Base-by-base conservation (phyloP, 768 basidiomycete genomes). In the Pulveroboletus ravenelii region DNA sequence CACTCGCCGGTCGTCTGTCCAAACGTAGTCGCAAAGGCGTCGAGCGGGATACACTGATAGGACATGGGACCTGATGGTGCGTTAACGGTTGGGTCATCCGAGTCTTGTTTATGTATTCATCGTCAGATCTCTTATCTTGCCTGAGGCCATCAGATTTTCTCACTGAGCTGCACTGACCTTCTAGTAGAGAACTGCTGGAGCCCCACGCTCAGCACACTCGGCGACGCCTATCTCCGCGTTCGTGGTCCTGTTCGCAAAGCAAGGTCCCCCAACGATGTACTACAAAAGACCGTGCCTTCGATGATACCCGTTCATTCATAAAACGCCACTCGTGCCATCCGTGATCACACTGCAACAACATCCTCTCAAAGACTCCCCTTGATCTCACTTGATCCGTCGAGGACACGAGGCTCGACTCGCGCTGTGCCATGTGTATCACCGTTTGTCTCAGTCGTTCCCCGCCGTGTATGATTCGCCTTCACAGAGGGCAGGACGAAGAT, bases 1-100 rank as follows among this genome's bases (percentile, higher is more conserved):
- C 2, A 10, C 70, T 50, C 57, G 83, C 86, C 85, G 51, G 74
- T 84, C 8, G 71, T 67, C 3, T 70, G 60, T 17, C 74, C 68
- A 60, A 86, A 84, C 20, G 68, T 63, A 17, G 74, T 59, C 34
- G 67, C 41, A 56, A 82, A 85, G 8, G 70, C 59, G 31, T 78
- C 74, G 31, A 82, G 62, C 0, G 75, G 64, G 17, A 85, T 62
- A 12, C 54, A 58, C 53, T 76, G 64, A 56, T 67, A 71, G 40
- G 73, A 62, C 80, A 83, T 81, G 37, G 12, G 18, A 44, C 29
- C 12, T 40, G 39, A 6, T 3, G 20, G 4, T 23, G 17, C 13
- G 17, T 4, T 17, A 10, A 9, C 6, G 36, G 37, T 20, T 15
- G 15, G 15, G 14, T 8, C 14, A 25, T 25, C 39, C 13, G 6